phyloP scores from a whole-genome alignment of 2,329 filamentous ascomycete genomes.

The Aspergillus floridensis region DNA sequence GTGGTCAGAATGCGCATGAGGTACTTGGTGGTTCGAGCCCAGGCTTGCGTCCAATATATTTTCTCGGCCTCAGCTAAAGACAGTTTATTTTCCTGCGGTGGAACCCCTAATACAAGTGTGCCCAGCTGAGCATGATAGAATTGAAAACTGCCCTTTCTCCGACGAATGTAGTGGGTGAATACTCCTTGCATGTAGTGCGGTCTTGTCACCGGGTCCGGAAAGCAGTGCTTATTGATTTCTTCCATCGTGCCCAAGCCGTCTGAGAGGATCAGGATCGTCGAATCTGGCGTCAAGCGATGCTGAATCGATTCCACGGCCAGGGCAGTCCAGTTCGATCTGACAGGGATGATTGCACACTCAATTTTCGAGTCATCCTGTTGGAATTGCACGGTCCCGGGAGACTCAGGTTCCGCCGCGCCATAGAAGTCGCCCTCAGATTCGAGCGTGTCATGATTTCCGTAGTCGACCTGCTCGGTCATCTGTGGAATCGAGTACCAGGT shows the following conservation, averaged over 20 bases:
- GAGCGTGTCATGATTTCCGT: not conserved
- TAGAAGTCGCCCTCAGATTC: slow-evolving; percentile 11
- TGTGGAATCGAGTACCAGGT: slow-evolving; percentile 35
- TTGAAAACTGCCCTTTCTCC: slow-evolving; percentile 47
- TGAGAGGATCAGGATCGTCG: slow-evolving; percentile 72
- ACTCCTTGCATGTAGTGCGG: slow-evolving; percentile 76
- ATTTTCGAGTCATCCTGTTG: slow-evolving; percentile 53
- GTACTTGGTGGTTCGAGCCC: slow-evolving; percentile 52
- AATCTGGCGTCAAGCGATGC: slow-evolving; percentile 63
- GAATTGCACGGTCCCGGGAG: not conserved
- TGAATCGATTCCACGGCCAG: slow-evolving; percentile 64
- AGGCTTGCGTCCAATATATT: slow-evolving; percentile 6
- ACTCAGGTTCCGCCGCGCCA: slow-evolving; percentile 5
- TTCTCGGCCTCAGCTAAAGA: not conserved
- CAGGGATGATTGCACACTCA: slow-evolving; percentile 71
- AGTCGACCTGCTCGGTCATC: not conserved
- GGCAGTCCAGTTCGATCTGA: slow-evolving; percentile 70
- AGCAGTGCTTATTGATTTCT: slow-evolving; percentile 67
- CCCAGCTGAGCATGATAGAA: slow-evolving; percentile 59
- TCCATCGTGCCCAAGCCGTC: slow-evolving; percentile 85
- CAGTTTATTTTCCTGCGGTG: slow-evolving; percentile 32
- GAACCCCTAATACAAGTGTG: slow-evolving; percentile 55
- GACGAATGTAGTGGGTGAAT: slow-evolving; percentile 58
- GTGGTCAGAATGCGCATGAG: slow-evolving; percentile 64
- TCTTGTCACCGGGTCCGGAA: slow-evolving; percentile 61